Percentiles rank a stretch among this genome's conserved stretches.
These are phyloP conservation scores for Cryoendolithus antarcticus DNA, from an alignment of 2,329 filamentous ascomycete species.

Conservation along the genomic window DNA sequence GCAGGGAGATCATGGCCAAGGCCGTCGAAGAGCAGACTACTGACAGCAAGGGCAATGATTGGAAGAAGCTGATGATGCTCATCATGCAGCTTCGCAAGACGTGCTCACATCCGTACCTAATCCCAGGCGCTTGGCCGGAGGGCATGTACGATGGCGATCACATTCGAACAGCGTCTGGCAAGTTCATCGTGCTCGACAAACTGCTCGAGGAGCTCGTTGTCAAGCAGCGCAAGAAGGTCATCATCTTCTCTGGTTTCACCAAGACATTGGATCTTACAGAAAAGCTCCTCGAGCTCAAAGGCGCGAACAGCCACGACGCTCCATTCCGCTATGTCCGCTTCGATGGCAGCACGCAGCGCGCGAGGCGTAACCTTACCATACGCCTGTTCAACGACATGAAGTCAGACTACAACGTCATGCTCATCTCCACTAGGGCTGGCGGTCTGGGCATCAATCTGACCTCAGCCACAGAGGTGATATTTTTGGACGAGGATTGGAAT, in stretches of 20 bases:
- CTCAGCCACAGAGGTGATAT: slow-evolving; percentile 42
- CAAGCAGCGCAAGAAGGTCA: slow-evolving; percentile 39
- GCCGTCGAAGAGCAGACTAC: slow-evolving; percentile 19
- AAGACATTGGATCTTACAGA: slow-evolving; percentile 40
- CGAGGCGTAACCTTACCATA: slow-evolving; percentile 40
- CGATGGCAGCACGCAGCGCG: slow-evolving; percentile 38
- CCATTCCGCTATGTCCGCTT: slow-evolving; percentile 37
- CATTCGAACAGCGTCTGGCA: slow-evolving; percentile 40
- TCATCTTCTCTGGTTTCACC: slow-evolving; percentile 47
- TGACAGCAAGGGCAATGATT: slow-evolving; percentile 9
- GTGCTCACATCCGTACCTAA: slow-evolving; percentile 43
- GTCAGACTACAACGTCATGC: slow-evolving; percentile 40
- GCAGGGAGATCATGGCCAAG: slow-evolving; percentile 31
- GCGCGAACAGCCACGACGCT: slow-evolving; percentile 24
- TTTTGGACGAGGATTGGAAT: slow-evolving; percentile 46
- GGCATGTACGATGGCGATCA: slow-evolving; percentile 36
- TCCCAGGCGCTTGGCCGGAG: slow-evolving; percentile 34
- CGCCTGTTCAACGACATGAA: slow-evolving; percentile 38
- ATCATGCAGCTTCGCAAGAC: slow-evolving; percentile 45
- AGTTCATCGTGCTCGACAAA: slow-evolving; percentile 44
- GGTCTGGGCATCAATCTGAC: slow-evolving; percentile 45
- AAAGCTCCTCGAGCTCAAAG: slow-evolving; percentile 36
- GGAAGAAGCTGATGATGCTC: slow-evolving; percentile 38
- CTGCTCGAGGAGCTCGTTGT: slow-evolving; percentile 37
- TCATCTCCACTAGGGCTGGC: slow-evolving; percentile 41